These are phyloP conservation scores for Sporothrix mexicana DNA, from an alignment of 2,329 filamentous ascomycete species.

Conservation along the genomic window DNA sequence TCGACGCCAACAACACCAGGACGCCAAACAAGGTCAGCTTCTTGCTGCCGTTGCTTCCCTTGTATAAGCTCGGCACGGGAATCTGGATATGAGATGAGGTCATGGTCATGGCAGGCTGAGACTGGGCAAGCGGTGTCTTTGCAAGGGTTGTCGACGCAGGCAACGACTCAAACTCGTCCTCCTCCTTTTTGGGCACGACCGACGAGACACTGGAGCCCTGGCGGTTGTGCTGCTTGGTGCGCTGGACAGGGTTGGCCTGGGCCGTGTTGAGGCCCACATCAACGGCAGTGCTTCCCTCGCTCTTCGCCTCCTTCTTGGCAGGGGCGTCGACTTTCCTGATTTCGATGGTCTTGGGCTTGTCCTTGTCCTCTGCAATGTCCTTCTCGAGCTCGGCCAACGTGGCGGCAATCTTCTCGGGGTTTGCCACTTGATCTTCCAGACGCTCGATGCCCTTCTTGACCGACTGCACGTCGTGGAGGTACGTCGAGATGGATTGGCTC, in stretches of 20 bases:
- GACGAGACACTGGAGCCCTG: not conserved
- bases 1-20: conserved; percentile 49
- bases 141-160: not conserved
- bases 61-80: conserved; percentile 56
- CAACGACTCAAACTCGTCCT: no score
- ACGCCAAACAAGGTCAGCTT: conserved; percentile 57
- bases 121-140: not conserved
- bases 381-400: conserved; percentile 16
- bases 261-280: not conserved
- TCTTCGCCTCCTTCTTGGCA: not conserved
- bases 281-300: not conserved
- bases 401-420: conserved; percentile 38
- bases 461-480: conserved; percentile 58
- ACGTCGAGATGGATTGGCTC: conserved; percentile 58
- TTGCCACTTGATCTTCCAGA: conserved; percentile 58
- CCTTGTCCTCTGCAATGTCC: not conserved
- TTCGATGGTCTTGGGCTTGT: not conserved
- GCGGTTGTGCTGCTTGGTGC: conserved; percentile 23
- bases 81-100: conserved; percentile 50
- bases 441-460: conserved; percentile 65
- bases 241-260: not conserved
- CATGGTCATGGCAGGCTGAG: conserved; percentile 15
- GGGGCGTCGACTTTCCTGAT: not conserved
- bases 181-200: conserved; percentile 4
- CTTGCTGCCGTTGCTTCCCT: conserved; percentile 49